Conservation (phyloP, 73 alveolate species). For the Effrenium voratum region DNA sequence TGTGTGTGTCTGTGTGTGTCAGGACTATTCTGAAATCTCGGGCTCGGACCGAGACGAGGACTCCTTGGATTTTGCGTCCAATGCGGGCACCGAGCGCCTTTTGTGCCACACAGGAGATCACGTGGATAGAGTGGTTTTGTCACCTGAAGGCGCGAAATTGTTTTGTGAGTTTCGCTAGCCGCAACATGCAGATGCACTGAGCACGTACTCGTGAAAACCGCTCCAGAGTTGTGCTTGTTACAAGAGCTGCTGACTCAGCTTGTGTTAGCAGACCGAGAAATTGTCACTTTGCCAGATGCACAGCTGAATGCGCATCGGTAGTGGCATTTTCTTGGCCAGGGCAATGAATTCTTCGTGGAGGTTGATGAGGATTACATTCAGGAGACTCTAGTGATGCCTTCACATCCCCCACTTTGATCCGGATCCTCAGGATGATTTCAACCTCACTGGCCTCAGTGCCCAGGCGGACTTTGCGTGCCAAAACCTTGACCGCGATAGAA, state of each 20-base stretch:
- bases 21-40: slow-evolving; percentile 92
- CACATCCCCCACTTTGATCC: no score
- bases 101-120: slow-evolving; percentile 53
- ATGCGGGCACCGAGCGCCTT: neutral
- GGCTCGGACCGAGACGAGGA: slow-evolving; percentile 88
- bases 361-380: slow-evolving; percentile 95
- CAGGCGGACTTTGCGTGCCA: no score
- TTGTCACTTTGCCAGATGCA: no score
- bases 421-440: slow-evolving; percentile 95
- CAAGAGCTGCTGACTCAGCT: no score
- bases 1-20: neutral
- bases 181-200: no score
- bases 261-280: no score
- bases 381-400: no score
- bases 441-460: slow-evolving; percentile 92
- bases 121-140: slow-evolving; percentile 95
- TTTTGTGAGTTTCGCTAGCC: no score
- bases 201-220: no score
- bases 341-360: slow-evolving; percentile 95
- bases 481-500: no score
- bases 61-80: neutral
- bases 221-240: no score
- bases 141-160: slow-evolving; percentile 42
- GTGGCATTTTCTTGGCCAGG: slow-evolving; percentile 33
- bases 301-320: no score